phyloP scores from a whole-genome alignment of 2,329 filamentous ascomycete species.

The Claviceps africana region DNA sequence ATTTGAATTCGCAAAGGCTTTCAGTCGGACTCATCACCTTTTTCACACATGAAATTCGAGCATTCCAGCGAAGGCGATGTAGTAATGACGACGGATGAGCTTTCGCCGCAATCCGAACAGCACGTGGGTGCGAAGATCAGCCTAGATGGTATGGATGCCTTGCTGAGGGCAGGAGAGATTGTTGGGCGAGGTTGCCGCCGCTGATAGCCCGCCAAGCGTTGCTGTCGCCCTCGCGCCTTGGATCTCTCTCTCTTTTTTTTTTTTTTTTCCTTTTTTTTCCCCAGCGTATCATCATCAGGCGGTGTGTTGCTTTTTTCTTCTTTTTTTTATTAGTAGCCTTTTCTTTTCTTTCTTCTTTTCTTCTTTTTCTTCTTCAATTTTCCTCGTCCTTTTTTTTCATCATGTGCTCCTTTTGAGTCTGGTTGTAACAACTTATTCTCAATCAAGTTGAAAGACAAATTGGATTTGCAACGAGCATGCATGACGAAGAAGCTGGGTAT shows the following conservation, averaged over 20 bases:
- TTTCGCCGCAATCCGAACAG: slow-evolving; percentile 7
- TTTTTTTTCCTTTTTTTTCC: too few species aligned
- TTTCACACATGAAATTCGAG: slow-evolving; percentile 19
- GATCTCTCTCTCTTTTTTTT: too few species aligned
- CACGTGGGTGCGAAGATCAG: slow-evolving; percentile 12
- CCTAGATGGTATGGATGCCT: slow-evolving; percentile 44
- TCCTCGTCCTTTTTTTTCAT: background rate
- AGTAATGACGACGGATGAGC: slow-evolving; percentile 16
- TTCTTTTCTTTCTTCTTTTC: background rate
- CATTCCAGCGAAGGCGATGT: slow-evolving; percentile 17
- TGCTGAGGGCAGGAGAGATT: slow-evolving; percentile 45
- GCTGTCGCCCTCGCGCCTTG: too few species aligned
- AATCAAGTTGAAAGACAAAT: background rate
- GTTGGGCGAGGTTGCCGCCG: slow-evolving; percentile 29
- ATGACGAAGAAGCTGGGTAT: background rate
- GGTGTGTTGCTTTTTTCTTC: background rate
- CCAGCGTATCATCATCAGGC: background rate
- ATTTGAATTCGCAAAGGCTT: slow-evolving; percentile 18
- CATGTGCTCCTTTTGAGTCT: background rate
- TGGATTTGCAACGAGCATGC: slow-evolving; percentile 2
- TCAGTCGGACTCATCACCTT: slow-evolving; percentile 19
- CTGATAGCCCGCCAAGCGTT: slow-evolving; percentile 5
- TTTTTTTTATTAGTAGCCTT: too few species aligned
- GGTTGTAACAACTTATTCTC: background rate
- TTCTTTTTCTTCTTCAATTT: background rate